Conservation (phyloP, 345 rosid species). For the Syzygium oleosum region DNA sequence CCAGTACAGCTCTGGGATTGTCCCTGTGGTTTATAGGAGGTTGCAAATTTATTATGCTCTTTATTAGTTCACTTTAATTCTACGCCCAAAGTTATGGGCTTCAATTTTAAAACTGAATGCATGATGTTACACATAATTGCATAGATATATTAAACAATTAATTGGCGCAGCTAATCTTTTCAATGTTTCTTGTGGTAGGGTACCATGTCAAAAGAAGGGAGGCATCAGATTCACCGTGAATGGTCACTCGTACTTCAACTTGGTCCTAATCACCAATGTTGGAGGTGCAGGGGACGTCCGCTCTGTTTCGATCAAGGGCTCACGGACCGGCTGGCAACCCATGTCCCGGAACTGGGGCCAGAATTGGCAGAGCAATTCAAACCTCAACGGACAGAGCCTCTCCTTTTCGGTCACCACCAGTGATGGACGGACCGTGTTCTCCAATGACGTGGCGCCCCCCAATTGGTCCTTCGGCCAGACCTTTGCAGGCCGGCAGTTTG, state of each 20-base stretch:
- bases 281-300: slow-evolving; percentile 54
- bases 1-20: slow-evolving; percentile 46
- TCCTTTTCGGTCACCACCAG: slow-evolving; percentile 42
- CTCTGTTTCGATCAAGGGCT: slow-evolving; percentile 40
- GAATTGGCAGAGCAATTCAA: slow-evolving; percentile 51
- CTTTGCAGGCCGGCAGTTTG: slow-evolving; percentile 14
- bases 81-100: neutral
- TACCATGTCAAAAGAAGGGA: slow-evolving; percentile 41
- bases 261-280: slow-evolving; percentile 47
- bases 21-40: slow-evolving; percentile 42
- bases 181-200: slow-evolving; percentile 20
- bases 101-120: neutral
- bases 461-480: slow-evolving; percentile 55
- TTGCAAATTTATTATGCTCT: neutral
- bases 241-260: slow-evolving; percentile 51
- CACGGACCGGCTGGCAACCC: slow-evolving; percentile 37
- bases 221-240: slow-evolving; percentile 52
- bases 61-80: neutral
- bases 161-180: neutral
- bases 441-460: slow-evolving; percentile 28
- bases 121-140: neutral
- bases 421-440: slow-evolving; percentile 30
- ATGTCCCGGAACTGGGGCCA: slow-evolving; percentile 62
- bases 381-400: slow-evolving; percentile 37
- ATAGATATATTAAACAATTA: neutral